Evolutionary conservation across 2,329 filamentous ascomycete genomes (phyloP).

Genomic region (Aulographum hederae): DNA sequence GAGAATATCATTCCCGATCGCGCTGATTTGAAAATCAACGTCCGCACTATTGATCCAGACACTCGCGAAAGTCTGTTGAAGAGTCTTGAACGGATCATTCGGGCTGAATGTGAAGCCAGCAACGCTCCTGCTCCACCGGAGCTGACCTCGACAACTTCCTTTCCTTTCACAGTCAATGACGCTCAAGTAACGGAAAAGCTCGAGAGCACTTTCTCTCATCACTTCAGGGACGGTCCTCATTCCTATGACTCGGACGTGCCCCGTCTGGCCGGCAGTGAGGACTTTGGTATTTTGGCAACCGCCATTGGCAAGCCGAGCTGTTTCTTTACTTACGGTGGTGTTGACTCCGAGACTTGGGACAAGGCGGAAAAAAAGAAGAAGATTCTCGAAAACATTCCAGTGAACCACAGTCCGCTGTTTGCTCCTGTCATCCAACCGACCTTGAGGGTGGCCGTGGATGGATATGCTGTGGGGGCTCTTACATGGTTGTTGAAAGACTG

Average conservation of each 20-base stretch:
- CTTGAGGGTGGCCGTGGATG: conserved; percentile 28
- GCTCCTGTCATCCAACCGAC: conserved; percentile 41
- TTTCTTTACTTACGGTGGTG: conserved; percentile 40
- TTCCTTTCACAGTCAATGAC: conserved; percentile 36
- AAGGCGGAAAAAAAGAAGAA: conserved; percentile 24
- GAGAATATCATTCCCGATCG: conserved; percentile 41
- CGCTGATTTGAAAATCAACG: conserved; percentile 36
- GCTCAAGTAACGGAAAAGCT: conserved; percentile 22
- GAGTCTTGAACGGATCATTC: conserved; percentile 33
- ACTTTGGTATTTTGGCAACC: conserved; percentile 38
- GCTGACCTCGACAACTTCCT: conserved; percentile 21
- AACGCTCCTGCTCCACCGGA: conserved; percentile 24
- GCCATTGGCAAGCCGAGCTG: conserved; percentile 28
- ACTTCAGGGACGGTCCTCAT: conserved; percentile 20
- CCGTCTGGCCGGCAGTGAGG: conserved; percentile 33
- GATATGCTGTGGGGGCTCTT: conserved; percentile 16
- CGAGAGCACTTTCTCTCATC: conserved; percentile 23
- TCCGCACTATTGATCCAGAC: conserved; percentile 27
- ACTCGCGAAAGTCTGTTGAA: conserved; percentile 29
- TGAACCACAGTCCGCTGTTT: conserved; percentile 42
- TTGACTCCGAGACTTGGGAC: conserved; percentile 32
- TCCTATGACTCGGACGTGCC: conserved; percentile 21
- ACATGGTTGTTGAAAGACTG: too few relatives aligned
- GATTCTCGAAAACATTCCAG: conserved; percentile 30
- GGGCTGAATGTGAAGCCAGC: conserved; percentile 33